Evolutionary conservation across 192 early-diverging fungal species (phyloP).

Genomic region (Coemansia asiatica): DNA sequence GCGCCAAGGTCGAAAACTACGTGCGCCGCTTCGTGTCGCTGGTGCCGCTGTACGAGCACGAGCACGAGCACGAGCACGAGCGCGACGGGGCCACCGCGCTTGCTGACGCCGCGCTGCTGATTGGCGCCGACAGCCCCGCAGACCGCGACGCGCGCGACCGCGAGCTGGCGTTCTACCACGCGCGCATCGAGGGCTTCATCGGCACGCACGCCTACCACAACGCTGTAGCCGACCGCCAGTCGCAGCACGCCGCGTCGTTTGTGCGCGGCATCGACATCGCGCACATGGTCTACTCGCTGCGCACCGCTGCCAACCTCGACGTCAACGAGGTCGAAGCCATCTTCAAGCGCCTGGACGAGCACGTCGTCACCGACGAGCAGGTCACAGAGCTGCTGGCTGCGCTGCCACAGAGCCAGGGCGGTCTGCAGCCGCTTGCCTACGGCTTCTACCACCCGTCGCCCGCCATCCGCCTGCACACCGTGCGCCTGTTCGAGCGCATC

Average conservation of each 20-base stretch:
- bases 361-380: conserved; percentile 70
- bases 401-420: conserved; percentile 78
- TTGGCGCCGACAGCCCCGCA: conserved; percentile 53
- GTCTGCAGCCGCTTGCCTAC: conserved; percentile 73
- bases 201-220: conserved; percentile 75
- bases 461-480: conserved; percentile 65
- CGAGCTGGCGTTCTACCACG: conserved; percentile 72
- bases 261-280: conserved; percentile 72
- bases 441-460: conserved; percentile 78
- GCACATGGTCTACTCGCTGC: conserved; percentile 64
- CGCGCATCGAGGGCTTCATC: conserved; percentile 87
- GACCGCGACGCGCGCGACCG: conserved; percentile 65
- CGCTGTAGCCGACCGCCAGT: conserved; percentile 61
- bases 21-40: conserved; percentile 81
- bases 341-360: conserved; percentile 68
- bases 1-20: conserved; percentile 86
- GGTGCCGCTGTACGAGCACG: conserved; percentile 74
- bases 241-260: conserved; percentile 57
- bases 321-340: conserved; percentile 66
- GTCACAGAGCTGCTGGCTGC: conserved; percentile 73
- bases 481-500: conserved; percentile 73
- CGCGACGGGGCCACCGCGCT: conserved; percentile 64
- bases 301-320: conserved; percentile 55
- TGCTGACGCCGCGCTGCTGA: conserved; percentile 43
- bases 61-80: conserved; percentile 67